Conservation (phyloP, 2,329 filamentous ascomycete genomes). For the Tolypocladium inflatum region DNA sequence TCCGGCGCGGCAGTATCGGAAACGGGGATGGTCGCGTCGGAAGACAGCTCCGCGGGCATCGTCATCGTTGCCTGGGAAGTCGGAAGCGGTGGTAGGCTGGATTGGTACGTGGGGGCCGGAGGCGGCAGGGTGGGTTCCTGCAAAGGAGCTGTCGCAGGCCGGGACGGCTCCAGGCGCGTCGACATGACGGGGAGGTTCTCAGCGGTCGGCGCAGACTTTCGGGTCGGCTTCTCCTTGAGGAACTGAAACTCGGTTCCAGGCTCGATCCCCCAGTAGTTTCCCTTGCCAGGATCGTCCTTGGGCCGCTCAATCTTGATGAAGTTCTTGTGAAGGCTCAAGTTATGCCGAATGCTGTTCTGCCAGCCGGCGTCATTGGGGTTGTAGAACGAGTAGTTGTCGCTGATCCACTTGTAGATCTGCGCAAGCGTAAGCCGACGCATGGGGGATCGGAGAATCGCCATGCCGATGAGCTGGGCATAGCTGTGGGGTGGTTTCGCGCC, state of each 20-base stretch:
- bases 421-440: conserved; percentile 77
- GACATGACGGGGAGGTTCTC: conserved; percentile 52
- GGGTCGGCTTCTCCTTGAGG: conserved; percentile 71
- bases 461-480: conserved; percentile 91
- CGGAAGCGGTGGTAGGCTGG: conserved; percentile 29
- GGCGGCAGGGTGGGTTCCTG: conserved; percentile 40
- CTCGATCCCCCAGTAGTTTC: conserved; percentile 93
- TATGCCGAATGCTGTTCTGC: conserved; percentile 99
- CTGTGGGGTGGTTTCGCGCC: conserved; percentile 84
- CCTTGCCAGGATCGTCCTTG: conserved; percentile 95
- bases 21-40: conserved; percentile 67
- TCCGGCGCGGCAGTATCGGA: conserved; percentile 55
- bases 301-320: conserved; percentile 93
- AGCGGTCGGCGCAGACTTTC: conserved; percentile 45
- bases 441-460: conserved; percentile 86
- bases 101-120: conserved; percentile 26
- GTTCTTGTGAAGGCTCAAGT: conserved; percentile 91
- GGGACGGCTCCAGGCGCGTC: conserved; percentile 41
- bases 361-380: conserved; percentile 76
- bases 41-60: conserved; percentile 53
- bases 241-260: conserved; percentile 84
- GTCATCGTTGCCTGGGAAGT: conserved; percentile 26
- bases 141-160: conserved; percentile 27
- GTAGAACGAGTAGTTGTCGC: conserved; percentile 88
- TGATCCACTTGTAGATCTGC: conserved; percentile 99